A percentile compares a stretch with the other conserved stretches of the same genome.
phyloP scores from a whole-genome alignment of 2,329 filamentous ascomycete genomes.

The Thermomyces lanuginosus region DNA sequence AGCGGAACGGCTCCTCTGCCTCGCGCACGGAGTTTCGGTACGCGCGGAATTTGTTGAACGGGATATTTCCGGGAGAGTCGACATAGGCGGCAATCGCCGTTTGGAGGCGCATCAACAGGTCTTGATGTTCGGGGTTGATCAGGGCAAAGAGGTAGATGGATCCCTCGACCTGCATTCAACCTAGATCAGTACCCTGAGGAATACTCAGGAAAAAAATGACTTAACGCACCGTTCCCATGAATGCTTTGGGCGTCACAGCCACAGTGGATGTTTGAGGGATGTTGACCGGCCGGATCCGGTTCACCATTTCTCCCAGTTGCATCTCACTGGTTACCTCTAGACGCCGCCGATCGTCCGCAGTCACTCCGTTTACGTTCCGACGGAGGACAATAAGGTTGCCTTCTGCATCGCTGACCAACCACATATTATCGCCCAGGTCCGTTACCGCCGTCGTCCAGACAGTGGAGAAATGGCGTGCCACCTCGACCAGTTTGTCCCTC shows the following conservation, averaged over 20 bases:
- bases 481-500: slow-evolving; percentile 34
- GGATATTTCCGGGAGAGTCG: slow-evolving; percentile 52
- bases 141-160: slow-evolving; percentile 78
- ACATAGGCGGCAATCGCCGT: slow-evolving; percentile 50
- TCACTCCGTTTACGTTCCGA: slow-evolving; percentile 55
- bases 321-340: slow-evolving; percentile 67
- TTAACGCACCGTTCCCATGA: slow-evolving; percentile 63
- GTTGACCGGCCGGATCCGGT: slow-evolving; percentile 61
- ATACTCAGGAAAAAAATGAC: neutral
- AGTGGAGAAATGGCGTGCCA: slow-evolving; percentile 64
- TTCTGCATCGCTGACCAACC: slow-evolving; percentile 70
- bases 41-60: slow-evolving; percentile 66
- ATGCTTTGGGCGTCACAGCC: slow-evolving; percentile 63
- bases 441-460: slow-evolving; percentile 68
- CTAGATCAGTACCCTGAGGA: slow-evolving; percentile 1
- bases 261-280: slow-evolving; percentile 49
- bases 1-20: slow-evolving; percentile 62
- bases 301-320: slow-evolving; percentile 82
- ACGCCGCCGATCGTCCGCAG: slow-evolving; percentile 52
- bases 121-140: slow-evolving; percentile 54
- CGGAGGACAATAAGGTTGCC: slow-evolving; percentile 75
- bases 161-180: slow-evolving; percentile 56
- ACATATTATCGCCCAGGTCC: slow-evolving; percentile 54
- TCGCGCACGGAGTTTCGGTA: slow-evolving; percentile 59
- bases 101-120: slow-evolving; percentile 72